Evolutionary conservation across 768 basidiomycete species (phyloP), one percentile per base, ranked within the genome.

Genomic region (Lyophyllum decastes): DNA sequence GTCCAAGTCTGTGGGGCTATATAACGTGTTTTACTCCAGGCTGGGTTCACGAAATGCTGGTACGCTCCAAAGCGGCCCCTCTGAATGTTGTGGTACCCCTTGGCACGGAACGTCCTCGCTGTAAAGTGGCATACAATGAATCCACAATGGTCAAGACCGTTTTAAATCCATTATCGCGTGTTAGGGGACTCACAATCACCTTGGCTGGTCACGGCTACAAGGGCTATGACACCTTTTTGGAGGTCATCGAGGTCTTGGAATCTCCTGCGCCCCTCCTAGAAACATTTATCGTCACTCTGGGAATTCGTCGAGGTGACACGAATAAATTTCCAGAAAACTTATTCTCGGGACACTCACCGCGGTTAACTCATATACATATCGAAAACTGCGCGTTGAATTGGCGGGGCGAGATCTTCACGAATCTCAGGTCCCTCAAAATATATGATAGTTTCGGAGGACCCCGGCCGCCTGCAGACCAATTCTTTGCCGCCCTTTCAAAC

Each of bases 1-100:
- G 52, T 11, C 52, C 47, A 14, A 48, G 19, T 35, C 34, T 59
- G 2, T 59, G 58, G 52, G 22, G 27, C 38, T n/a, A 19, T 11
- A 49, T 49, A 25, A 27, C 49, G 19, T 35, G 21, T 19, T 4
- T 21, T 34, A n/a, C 5, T 35, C 49, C 30, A 5, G 11, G 19
- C 6, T 49, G 30, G 49, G 49, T 27, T 6, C 10, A 35, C 30
- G 49, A 49, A 19, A 35, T 49, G 49, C 7, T 49, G 49, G 49
- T 21, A n/a, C 49, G 33, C 10, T 49, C 49, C 14, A 49, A 49
- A 14, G 16, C 17, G 49, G 30, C 49, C 2, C 27, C 49, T 33
- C 30, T 49, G 34, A 24, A 7, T 19, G 10, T 41, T 10, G 16
- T 7, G n/a, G n/a, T 41, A 2, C 17, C 17, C 3, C 4, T 34